These are phyloP conservation scores for Neonothopanus nambi DNA, from an alignment of 1,284 basidiomycete genomes.

Conservation along the genomic window DNA sequence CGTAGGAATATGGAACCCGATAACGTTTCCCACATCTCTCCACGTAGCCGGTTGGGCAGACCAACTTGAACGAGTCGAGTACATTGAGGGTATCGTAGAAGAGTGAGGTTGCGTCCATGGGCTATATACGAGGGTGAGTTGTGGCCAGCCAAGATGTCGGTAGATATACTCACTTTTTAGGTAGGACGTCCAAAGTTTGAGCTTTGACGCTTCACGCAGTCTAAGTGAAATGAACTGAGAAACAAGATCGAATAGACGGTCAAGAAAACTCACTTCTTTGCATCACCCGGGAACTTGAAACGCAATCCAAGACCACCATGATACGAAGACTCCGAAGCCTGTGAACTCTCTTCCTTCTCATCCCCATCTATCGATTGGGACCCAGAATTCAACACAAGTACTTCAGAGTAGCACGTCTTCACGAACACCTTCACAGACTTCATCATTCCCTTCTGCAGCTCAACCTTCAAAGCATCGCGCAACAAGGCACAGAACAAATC, in stretches of 20 bases:
- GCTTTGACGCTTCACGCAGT: conserved; percentile 94
- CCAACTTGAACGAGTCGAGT: conserved; percentile 97
- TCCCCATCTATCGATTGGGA: conserved; percentile 56
- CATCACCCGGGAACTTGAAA: conserved; percentile 93
- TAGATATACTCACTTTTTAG: conserved; percentile 58
- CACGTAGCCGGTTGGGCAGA: conserved; percentile 90
- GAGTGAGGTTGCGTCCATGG: conserved; percentile 86
- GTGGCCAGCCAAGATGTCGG: not conserved
- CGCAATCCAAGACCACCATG: conserved; percentile 84
- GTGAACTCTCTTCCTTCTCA: conserved; percentile 55
- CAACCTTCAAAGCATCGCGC: conserved; percentile 87
- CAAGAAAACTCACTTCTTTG: conserved; percentile 70
- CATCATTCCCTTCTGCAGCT: conserved; percentile 88
- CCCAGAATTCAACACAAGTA: conserved; percentile 56
- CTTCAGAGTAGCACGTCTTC: conserved; percentile 93
- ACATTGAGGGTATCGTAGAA: conserved; percentile 96
- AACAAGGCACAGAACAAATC: conserved; percentile 92
- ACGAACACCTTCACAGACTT: conserved; percentile 91
- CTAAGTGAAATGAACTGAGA: conserved; percentile 37
- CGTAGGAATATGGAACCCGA: conserved; percentile 94
- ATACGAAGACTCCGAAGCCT: conserved; percentile 51
- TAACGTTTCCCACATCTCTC: conserved; percentile 98
- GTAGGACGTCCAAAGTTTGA: conserved; percentile 96
- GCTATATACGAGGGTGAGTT: conserved; percentile 35
- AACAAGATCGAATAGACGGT: conserved; percentile 7